Evolutionary conservation across 2,329 filamentous ascomycete species (phyloP), one percentile per base, ranked within the genome.

Genomic region (Ophiostoma sp.): DNA sequence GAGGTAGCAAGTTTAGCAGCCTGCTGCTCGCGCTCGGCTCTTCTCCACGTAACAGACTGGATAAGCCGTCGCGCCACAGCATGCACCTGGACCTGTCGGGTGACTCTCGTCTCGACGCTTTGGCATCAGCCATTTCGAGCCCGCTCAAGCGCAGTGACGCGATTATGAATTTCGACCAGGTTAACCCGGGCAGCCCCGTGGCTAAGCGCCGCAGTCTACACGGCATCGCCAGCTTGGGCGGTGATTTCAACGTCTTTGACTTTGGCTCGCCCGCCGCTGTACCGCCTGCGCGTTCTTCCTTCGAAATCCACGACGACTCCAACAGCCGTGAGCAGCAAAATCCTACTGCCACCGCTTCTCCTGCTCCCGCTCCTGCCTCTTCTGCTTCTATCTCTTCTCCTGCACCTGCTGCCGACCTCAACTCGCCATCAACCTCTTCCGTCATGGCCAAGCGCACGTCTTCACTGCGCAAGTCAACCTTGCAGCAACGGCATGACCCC

Each of bases 61-160:
- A 90, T 69, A 88, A 86, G 76, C 78, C 83, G 17, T 82, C 83
- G 72, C 85, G 87, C 70, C 84, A 90, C 75, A 89, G 87, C 76
- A 83, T 89, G 78, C 87, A 89, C 77, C 82, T 89, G 45, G 89
- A 91, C 78, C 82, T 87, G 59, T 84, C 87, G 2, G 87, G 85
- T 19, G 87, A 89, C 70, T 80, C 80, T 22, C 84, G 82, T 66
- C 80, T 76, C 45, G 83, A 85, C 76, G 77, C 84, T 69, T 82
- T 85, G 64, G 83, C 85, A 68, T 85, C 88, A 22, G 85, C 88
- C 25, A 89, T 90, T 75, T 90, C 92, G 6, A 97, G 95, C 80
- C 95, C 95, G 5, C 84, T 98, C 77, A 98, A 98, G 86, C 91
- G 96, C 78, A 95, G 92, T 79, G 95, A 98, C 83, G 92, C 93